Conservation (phyloP, 768 basidiomycete species). For the Xerocomus spinulosus region DNA sequence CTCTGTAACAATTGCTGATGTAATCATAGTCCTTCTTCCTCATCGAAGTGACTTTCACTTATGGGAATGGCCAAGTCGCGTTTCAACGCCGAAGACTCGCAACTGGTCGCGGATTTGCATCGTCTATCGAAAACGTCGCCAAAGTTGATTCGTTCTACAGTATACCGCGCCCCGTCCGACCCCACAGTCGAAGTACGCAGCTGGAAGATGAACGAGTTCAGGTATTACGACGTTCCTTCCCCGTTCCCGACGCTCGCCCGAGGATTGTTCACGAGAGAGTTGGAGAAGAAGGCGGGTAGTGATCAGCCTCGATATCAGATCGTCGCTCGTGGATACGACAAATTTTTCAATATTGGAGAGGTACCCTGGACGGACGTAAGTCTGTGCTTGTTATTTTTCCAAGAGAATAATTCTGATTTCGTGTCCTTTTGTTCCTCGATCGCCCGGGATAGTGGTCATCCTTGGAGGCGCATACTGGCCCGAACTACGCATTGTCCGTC, state of each 20-base stretch:
- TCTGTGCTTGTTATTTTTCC: constrained; percentile 5
- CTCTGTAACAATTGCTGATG: too few species aligned
- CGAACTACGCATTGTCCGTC: constrained; percentile 81
- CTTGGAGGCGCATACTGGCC: constrained; percentile 60
- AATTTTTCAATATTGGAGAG: constrained; percentile 98
- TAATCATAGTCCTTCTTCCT: too few species aligned
- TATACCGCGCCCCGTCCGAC: constrained; percentile 55
- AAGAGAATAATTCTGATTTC: neutral
- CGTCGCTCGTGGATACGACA: constrained; percentile 91
- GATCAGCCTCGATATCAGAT: constrained; percentile 50
- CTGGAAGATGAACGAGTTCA: constrained; percentile 99
- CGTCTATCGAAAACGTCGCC: constrained; percentile 49
- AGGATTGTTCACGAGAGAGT: constrained; percentile 74
- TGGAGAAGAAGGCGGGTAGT: constrained; percentile 29
- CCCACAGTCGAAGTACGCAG: constrained; percentile 57
- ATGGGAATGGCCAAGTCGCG: constrained; percentile 19
- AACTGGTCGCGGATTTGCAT: constrained; percentile 54
- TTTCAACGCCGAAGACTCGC: constrained; percentile 44
- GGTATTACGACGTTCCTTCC: constrained; percentile 83
- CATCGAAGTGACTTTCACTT: too few species aligned
- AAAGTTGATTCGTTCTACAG: constrained; percentile 60
- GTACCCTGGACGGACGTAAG: constrained; percentile 91
- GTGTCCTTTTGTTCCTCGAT: neutral
- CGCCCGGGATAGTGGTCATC: constrained; percentile 61
- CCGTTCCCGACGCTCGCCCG: constrained; percentile 95